Base-by-base conservation (phyloP, 2,329 filamentous ascomycete species). In the Aspergillus persii region DNA sequence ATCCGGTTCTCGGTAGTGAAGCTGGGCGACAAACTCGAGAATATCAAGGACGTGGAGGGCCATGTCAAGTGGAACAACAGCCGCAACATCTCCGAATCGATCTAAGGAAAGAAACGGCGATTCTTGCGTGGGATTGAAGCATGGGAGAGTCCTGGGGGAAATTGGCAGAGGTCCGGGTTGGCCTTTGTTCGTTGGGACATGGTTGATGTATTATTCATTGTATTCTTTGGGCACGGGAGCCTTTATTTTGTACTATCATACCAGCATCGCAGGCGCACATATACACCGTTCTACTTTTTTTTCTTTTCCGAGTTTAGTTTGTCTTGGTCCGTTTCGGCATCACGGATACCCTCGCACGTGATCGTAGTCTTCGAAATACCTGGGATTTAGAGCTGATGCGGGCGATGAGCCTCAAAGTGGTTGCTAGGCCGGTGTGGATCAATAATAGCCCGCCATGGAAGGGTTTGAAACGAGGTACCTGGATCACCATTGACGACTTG, bases 1-100 rank as follows among this genome's bases (percentile, higher is more conserved):
- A 90, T 99, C 63, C 86, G 92, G 60, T 89, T 93, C 69, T 88
- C 87, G 29, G 87, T 94, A 61, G 92, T 98, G 59, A 96, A 93
- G 82, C 82, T 98, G 65, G 94, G 93, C 8, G 78, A 81, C 60
- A 88, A 83, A 71, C 76, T 89, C 63, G 81, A 85, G 66, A 83
- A 87, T 66, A 83, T 89, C 62, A 84, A 82, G 72, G 78, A 85
- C 69, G 77, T 87, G 36, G 72, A 75, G 8, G 85, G 86, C 15
- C 75, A 79, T 66, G 82, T 84, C 54, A 77, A 81, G 53, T 88
- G 83, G 83, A 80, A 77, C 66, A 71, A 73, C 50, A 63, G 44
- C 27, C 66, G 69, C 56, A 71, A 54, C 30, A 65, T 74, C 30
- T 63, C 61, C 39, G 69, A 74, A 6, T 62, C 64, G 26, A 68